Conservation (phyloP, 805 yeast species). For the Hanseniaspora vineae region DNA sequence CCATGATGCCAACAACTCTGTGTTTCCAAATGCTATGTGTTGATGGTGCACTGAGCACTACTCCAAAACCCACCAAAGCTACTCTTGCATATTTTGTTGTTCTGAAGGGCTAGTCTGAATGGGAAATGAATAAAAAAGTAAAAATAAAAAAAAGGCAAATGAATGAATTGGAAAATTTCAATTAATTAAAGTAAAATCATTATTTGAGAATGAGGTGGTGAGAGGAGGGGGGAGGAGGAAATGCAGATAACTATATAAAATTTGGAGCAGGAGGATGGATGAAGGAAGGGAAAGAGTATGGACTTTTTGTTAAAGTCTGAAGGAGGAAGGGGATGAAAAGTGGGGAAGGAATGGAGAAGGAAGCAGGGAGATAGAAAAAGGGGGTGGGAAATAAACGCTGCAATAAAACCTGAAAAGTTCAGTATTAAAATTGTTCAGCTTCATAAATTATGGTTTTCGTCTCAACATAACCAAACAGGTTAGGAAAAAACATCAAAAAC, state of each 20-base stretch:
- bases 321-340: constrained; percentile 6
- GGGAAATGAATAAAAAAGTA: no score
- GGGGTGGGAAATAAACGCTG: constrained; percentile 5
- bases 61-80: no score
- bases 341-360: constrained; percentile 7
- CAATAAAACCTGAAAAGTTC: constrained; percentile 1
- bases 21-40: no score
- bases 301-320: constrained; percentile 3
- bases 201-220: constrained; percentile 3
- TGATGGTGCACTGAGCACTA: no score
- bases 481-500: constrained; percentile 2
- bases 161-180: no score
- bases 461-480: background rate
- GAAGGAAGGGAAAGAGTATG: constrained; percentile 4
- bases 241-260: constrained; percentile 6
- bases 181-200: no score
- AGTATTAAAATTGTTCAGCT: background rate
- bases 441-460: no score
- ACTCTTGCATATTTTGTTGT: no score
- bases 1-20: no score
- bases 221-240: constrained; percentile 8
- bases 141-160: no score
- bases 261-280: constrained; percentile 5
- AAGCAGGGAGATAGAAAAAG: constrained; percentile 3
- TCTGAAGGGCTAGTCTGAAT: no score